phyloP scores from a whole-genome alignment of 106 monocot species.

The Cymbidium sinense region DNA sequence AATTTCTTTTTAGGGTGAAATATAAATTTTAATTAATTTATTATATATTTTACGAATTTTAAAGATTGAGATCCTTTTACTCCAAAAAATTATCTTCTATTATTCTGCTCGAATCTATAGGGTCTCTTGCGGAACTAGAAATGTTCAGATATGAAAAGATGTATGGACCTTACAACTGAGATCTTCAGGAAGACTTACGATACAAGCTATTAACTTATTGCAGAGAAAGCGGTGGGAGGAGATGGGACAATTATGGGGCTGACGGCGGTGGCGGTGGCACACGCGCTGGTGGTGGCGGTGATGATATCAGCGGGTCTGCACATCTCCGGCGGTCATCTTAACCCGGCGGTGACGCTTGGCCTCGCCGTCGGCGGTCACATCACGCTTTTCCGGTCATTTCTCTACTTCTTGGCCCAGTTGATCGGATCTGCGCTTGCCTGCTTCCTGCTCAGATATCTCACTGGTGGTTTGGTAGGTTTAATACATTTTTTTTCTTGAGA shows the following conservation, averaged over 20 bases:
- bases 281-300: conserved; percentile 62
- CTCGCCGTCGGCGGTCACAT: conserved; percentile 71
- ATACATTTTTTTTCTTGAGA: too few species aligned
- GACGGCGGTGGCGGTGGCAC: conserved; percentile 66
- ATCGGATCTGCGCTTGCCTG: conserved; percentile 60
- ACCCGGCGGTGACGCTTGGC: conserved; percentile 78
- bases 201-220: not conserved
- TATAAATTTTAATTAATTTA: too few species aligned
- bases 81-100: too few species aligned
- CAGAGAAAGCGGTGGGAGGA: conserved; percentile 43
- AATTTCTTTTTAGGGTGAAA: too few species aligned
- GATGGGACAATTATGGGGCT: conserved; percentile 52
- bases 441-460: conserved; percentile 69
- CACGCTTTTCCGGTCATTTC: conserved; percentile 49
- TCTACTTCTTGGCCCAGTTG: conserved; percentile 68
- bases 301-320: conserved; percentile 72
- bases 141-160: too few species aligned
- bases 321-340: conserved; percentile 79
- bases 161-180: too few species aligned
- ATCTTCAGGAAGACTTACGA: too few species aligned
- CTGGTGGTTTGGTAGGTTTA: conserved; percentile 56
- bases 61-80: too few species aligned
- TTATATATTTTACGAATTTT: too few species aligned
- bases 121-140: too few species aligned
- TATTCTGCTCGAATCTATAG: too few species aligned